Percentiles rank a stretch among this genome's conserved stretches.
Conservation (phyloP, 2,329 filamentous ascomycete genomes). For the Cordyceps cateniannulata region DNA sequence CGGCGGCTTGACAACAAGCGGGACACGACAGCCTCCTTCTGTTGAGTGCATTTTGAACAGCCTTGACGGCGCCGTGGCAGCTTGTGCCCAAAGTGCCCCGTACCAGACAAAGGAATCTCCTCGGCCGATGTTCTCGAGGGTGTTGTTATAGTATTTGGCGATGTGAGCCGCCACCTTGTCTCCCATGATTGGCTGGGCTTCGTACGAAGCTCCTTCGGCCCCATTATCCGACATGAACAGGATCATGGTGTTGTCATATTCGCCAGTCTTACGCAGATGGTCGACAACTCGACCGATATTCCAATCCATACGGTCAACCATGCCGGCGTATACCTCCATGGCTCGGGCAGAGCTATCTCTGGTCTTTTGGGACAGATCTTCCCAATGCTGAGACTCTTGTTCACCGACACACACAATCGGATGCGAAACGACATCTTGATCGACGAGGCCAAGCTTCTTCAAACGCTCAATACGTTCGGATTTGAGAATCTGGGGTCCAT, state of each 20-base stretch:
- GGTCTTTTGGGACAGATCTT: conserved; percentile 38
- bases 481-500: conserved; percentile 52
- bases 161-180: conserved; percentile 45
- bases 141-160: conserved; percentile 43
- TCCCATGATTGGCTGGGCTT: conserved; percentile 51
- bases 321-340: conserved; percentile 58
- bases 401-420: conserved; percentile 39
- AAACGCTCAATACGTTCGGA: conserved; percentile 45
- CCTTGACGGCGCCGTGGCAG: conserved; percentile 31
- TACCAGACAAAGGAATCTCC: conserved; percentile 54
- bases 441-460: conserved; percentile 50
- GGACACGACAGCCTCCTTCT: conserved; percentile 45
- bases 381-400: conserved; percentile 39
- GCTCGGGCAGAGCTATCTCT: conserved; percentile 41
- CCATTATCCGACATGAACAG: conserved; percentile 60
- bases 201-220: conserved; percentile 52
- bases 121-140: conserved; percentile 46
- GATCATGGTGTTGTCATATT: conserved; percentile 58
- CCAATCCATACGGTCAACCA: conserved; percentile 56
- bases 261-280: conserved; percentile 47
- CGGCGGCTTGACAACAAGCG: conserved; percentile 35
- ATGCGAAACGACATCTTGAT: conserved; percentile 42
- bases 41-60: conserved; percentile 36
- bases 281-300: conserved; percentile 54
- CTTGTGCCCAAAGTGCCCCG: conserved; percentile 44